A percentile compares a stretch with the other conserved stretches of the same genome.
phyloP scores from a whole-genome alignment of 1,139 yeast genomes.

The Zygoascus sp. region DNA sequence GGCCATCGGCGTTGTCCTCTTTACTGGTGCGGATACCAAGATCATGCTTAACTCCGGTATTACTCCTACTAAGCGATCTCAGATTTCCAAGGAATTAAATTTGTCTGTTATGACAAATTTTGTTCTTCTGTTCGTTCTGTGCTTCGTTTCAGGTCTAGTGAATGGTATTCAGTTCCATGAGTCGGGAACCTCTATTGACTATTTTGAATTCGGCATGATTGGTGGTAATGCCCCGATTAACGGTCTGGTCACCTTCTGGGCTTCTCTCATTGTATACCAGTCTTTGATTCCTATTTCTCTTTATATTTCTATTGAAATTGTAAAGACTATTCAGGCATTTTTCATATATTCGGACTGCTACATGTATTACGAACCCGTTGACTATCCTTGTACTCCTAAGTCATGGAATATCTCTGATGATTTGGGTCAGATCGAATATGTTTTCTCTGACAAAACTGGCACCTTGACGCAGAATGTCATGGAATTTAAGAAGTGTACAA shows the following conservation, averaged over 20 bases:
- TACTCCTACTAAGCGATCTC: conserved; percentile 84
- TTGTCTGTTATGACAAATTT: conserved; percentile 78
- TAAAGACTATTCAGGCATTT: conserved; percentile 89
- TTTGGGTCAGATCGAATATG: conserved; percentile 92
- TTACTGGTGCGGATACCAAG: conserved; percentile 88
- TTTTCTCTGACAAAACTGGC: conserved; percentile 95
- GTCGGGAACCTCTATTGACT: conserved; percentile 52
- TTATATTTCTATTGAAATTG: conserved; percentile 90
- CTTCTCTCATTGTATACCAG: conserved; percentile 83
- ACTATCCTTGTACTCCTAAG: conserved; percentile 94
- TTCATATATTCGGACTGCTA: conserved; percentile 84
- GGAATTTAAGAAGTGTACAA: conserved; percentile 93
- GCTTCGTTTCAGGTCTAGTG: conserved; percentile 76
- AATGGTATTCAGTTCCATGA: conserved; percentile 68
- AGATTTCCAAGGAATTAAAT: conserved; percentile 80
- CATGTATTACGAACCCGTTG: conserved; percentile 80
- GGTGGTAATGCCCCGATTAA: conserved; percentile 67
- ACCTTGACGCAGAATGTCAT: conserved; percentile 93
- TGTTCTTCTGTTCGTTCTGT: conserved; percentile 63
- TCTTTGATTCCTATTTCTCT: conserved; percentile 91
- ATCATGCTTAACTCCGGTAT: conserved; percentile 90
- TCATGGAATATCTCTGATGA: conserved; percentile 98
- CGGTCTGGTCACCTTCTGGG: conserved; percentile 84
- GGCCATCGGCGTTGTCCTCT: conserved; percentile 84
- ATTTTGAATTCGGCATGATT: conserved; percentile 65